Evolutionary conservation across 2,329 filamentous ascomycete genomes (phyloP).

Genomic region (Ophiostoma tasmaniense): DNA sequence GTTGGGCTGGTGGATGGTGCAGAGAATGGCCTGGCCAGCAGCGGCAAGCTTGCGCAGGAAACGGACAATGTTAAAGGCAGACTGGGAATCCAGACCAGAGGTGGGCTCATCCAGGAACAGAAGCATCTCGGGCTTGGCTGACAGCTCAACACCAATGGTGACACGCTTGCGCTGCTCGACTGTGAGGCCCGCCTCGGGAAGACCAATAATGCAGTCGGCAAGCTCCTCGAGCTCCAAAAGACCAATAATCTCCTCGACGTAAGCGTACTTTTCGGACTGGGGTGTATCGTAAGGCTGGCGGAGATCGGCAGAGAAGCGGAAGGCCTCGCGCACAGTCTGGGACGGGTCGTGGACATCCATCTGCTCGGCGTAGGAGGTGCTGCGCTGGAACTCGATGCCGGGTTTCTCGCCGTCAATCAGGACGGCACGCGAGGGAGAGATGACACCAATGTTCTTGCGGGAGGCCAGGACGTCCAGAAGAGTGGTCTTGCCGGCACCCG

Average conservation of each 20-base stretch:
- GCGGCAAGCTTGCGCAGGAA: constrained; percentile 68
- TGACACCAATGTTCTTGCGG: constrained; percentile 54
- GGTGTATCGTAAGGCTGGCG: constrained; percentile 48
- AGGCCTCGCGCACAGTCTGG: constrained; percentile 54
- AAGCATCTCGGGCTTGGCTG: constrained; percentile 68
- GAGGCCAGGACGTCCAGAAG: constrained; percentile 65
- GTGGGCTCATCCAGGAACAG: constrained; percentile 76
- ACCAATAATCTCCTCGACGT: constrained; percentile 51
- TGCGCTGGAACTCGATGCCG: constrained; percentile 50
- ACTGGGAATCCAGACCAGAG: constrained; percentile 63
- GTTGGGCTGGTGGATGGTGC: constrained; percentile 87
- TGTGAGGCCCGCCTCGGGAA: constrained; percentile 60
- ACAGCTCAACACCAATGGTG: constrained; percentile 87
- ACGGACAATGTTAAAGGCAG: constrained; percentile 67
- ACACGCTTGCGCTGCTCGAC: constrained; percentile 62
- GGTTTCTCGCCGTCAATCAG: constrained; percentile 49
- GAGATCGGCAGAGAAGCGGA: constrained; percentile 54
- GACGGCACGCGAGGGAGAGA: constrained; percentile 41
- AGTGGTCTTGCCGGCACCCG: constrained; percentile 82
- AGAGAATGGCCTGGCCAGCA: constrained; percentile 81
- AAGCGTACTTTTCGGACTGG: constrained; percentile 46
- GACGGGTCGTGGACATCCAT: constrained; percentile 54
- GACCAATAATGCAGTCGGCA: constrained; percentile 51
- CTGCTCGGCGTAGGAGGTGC: constrained; percentile 55
- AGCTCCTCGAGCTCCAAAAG: constrained; percentile 51